A percentile compares a stretch with the other conserved stretches of the same genome.
phyloP scores from a whole-genome alignment of 2,329 filamentous ascomycete genomes.

The Xylariaceae sp. region DNA sequence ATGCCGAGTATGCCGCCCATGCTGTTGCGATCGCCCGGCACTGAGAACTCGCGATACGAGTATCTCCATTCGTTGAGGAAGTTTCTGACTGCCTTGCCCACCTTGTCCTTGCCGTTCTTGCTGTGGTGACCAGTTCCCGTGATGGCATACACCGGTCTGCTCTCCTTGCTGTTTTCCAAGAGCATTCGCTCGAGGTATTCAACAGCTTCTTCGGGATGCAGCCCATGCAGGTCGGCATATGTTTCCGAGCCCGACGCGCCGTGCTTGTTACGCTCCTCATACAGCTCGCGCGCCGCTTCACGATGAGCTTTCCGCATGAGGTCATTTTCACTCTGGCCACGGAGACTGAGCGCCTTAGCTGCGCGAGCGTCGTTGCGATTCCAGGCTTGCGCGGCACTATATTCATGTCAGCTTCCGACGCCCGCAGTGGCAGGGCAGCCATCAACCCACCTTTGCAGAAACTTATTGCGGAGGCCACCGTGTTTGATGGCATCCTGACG shows the following conservation, averaged over 20 bases:
- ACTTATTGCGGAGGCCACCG: slow-evolving; percentile 92
- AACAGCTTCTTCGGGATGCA: slow-evolving; percentile 96
- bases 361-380: slow-evolving; percentile 95
- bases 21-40: slow-evolving; percentile 80
- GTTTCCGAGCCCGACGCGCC: slow-evolving; percentile 57
- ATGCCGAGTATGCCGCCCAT: slow-evolving; percentile 71
- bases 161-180: slow-evolving; percentile 67
- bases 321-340: slow-evolving; percentile 94
- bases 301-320: slow-evolving; percentile 95
- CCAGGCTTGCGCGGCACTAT: slow-evolving; percentile 92
- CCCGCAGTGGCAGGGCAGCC: no score
- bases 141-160: slow-evolving; percentile 82
- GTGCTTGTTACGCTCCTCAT: slow-evolving; percentile 85
- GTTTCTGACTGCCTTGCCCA: slow-evolving; percentile 83
- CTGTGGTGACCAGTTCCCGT: slow-evolving; percentile 95
- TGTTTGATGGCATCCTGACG: slow-evolving; percentile 96
- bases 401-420: slow-evolving; percentile 1
- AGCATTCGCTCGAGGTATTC: slow-evolving; percentile 87
- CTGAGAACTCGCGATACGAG: slow-evolving; percentile 90
- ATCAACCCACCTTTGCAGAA: slow-evolving; percentile 70
- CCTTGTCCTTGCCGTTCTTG: slow-evolving; percentile 98
- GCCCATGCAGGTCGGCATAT: slow-evolving; percentile 92
- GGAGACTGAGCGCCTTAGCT: slow-evolving; percentile 86
- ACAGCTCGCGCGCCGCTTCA: slow-evolving; percentile 84
- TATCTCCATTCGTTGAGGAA: slow-evolving; percentile 96